Conservation (phyloP, 2,329 filamentous ascomycete species). For the Colletotrichum sp. region DNA sequence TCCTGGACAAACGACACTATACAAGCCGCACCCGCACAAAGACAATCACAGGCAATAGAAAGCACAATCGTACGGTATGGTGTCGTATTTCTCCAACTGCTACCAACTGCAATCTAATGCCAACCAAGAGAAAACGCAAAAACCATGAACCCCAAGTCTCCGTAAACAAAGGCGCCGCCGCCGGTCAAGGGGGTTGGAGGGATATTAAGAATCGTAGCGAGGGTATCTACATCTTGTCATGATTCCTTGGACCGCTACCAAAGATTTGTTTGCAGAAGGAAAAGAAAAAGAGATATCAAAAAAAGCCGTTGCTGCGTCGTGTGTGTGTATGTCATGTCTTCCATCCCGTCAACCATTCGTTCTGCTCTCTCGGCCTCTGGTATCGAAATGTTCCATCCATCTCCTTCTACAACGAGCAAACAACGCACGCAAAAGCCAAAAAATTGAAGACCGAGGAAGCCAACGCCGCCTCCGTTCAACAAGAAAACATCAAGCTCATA, state of each 20-base stretch:
- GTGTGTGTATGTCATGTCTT: not conserved
- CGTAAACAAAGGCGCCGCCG: not conserved
- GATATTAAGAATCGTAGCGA: not conserved
- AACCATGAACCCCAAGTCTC: not conserved
- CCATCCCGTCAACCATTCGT: not conserved
- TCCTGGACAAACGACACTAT: not conserved
- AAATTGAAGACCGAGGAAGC: not conserved
- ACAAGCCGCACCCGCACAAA: not conserved
- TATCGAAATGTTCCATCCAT: conserved; percentile 4
- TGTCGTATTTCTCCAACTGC: not conserved
- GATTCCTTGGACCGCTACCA: not conserved
- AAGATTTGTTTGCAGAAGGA: not conserved
- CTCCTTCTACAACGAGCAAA: not conserved
- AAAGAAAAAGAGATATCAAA: not conserved
- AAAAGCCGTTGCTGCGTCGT: not conserved
- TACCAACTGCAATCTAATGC: not conserved
- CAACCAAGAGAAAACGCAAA: not conserved
- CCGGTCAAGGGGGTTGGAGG: not conserved
- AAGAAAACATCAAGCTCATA: not conserved
- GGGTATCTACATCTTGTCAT: conserved; percentile 10
- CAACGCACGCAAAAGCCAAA: not conserved
- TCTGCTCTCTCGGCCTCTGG: conserved; percentile 2
- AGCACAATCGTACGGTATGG: not conserved
- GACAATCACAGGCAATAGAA: not conserved
- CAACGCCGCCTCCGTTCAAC: not conserved